Base-by-base conservation (phyloP, 192 early-diverging fungal species). In the Geranomyces michiganensis region DNA sequence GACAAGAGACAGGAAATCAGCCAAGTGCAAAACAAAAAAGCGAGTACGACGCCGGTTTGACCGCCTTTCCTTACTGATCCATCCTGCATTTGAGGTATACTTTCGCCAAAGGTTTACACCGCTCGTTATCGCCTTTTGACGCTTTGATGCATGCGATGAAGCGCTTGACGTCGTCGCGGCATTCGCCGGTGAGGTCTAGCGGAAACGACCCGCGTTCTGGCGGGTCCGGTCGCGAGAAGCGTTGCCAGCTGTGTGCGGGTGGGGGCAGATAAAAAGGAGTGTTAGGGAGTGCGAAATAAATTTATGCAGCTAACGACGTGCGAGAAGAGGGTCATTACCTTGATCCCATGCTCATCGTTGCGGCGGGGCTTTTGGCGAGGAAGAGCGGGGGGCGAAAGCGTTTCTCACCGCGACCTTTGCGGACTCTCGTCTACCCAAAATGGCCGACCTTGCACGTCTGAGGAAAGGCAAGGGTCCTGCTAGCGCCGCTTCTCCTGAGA, bases 181-280 rank as follows among this genome's bases (percentile, higher is more conserved):
- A 97, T 70, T 94, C 91, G 82, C 89, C 91, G 45, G 87, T 88
- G 66, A 94, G 89, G 76, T 97, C 95, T 46, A 97, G 77, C 15
- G 93, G 95, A 72, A 97, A 97, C 67, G 92, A 91, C 53, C 95
- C 95, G 31, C 90, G 85, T 65, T 92, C 90, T 27, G 95, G 95
- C 14, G 95, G 90, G 15, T 84, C 83, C 15, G 85, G 79, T 0
- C 83, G 82, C 47, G 84, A 87, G 45, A 91, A 83, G 19, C 79
- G 45, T 70, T 76, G 72, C 72, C 72, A 74, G 32, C 69, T 71
- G 30, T 0, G 24, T 30, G 26, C n/a, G n/a, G 0, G 43, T 12
- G 3, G 19, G 43, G 26, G 19, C 15, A 31, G 24, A 47, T n/a
- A 27, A 65, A 65, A 56, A 64, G 62, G 21, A 43, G 4, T 1